Base-by-base conservation (phyloP, 352 stramenopile species). In the Globisporangium acanthophoron region DNA sequence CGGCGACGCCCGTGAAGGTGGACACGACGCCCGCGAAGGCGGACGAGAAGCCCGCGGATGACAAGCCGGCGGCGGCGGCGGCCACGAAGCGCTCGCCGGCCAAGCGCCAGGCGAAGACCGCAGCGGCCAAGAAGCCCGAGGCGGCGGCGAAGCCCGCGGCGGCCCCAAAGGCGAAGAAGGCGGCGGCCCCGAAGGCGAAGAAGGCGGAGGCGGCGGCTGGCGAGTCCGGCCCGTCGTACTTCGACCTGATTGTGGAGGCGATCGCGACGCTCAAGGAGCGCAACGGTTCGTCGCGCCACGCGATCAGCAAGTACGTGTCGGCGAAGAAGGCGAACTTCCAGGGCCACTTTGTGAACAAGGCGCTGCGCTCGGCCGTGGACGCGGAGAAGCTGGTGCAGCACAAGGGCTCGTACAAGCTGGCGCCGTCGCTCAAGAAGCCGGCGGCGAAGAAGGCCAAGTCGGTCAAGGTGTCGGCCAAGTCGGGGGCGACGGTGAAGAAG, bases 221-320 rank as follows among this genome's bases (percentile, higher is more conserved):
- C 21, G 74, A 83, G 15, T 47, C 29, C 20, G 83, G 85, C 12
- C 78, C 80, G 21, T 88, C 81, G 51, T 94, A 96, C 77, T 94
- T 93, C 55, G 87, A 96, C 20, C 69, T 94, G 52, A 95, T 98
- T 52, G 88, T 91, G 37, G 83, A 96, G 49, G 90, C 89, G 35
- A 97, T 98, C 62, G 57, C 76, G 58, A 78, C 80, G 62, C 83
- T 97, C 18, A 97, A 97, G 72, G 91, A 97, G 69, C 93, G 91
- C 67, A 97, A 77, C 52, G 93, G 93, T 48, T 97, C 90, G 48
- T 97, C 90, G 21, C 79, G 85, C 24, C 78, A 94, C 65, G 91
- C 92, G 7, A 97, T 98, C 52, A 83, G 74, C 62, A 97, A 97
- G 74, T 81, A 83, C 49, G 88, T 98, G 51, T 74, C 86, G 76